Evolutionary conservation across 192 early-diverging fungal genomes (phyloP), one percentile per base, ranked within the genome.

Genomic region (Phycomyces blakesleeanus): DNA sequence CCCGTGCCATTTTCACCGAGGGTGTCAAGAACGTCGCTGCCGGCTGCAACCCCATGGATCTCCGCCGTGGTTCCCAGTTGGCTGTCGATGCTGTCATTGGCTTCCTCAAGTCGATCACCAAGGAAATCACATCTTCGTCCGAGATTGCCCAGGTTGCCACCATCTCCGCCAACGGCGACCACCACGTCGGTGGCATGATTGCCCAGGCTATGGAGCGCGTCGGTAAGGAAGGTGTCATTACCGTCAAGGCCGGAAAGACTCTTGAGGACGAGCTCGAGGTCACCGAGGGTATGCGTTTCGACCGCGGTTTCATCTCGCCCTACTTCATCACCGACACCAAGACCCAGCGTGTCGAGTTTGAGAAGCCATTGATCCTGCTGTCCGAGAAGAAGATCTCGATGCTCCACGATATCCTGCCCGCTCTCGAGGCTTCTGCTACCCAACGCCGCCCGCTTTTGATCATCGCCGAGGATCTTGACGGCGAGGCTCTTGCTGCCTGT

Each of bases 171-270:
- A 99, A 99, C 78, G 98, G 98, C 72, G 98, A 99, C 83, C 88
- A 87, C 64, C 92, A 96, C 68, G 91, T 99, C 38, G 98, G 98
- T 62, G 78, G 85, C 57, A 75, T 98, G 80, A 95, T 99, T 82
- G 96, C 98, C 55, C 91, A 93, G 67, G 98, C 98, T 37, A 99
- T 99, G 98, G 96, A 99, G 81, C 98, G 98, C 88, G 98, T 99
- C 64, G 98, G 98, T 64, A 99, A 99, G 83, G 98, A 99, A 83
- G 98, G 98, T 66, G 98, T 98, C 39, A 99, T 99, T 79, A 99
- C 96, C 3, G 93, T 97, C 73, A 94, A 96, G 86, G 98, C 98
- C 79, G 98, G 98, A 72, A 98, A 98, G 85, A 99, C 98, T 52
- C 89, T 98, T 58, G 88, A 93, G n/a, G 98, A 99, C 76, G 95